Evolutionary conservation across 73 alveolate genomes (phyloP), one percentile per base, ranked within the genome.

Genomic region (Paraurostyla sp.): DNA sequence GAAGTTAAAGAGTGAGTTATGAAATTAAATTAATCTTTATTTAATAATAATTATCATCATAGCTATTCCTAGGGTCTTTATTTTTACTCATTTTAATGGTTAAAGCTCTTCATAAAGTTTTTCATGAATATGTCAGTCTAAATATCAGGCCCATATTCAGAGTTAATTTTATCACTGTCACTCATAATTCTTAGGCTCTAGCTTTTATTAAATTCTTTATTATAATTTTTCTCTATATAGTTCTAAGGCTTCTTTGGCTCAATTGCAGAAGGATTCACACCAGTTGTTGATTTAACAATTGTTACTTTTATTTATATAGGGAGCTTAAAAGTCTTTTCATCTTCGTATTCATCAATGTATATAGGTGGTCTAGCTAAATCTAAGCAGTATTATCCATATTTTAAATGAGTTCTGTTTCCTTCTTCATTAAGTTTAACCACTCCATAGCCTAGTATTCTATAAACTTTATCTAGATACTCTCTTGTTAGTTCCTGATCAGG

Each of bases 361-460:
- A 73, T 38, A 15, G 86, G 86, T 23, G 86, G 86, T 46, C 56
- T 43, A 16, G 86, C 86, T n/a, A 73, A 16, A 15, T 73, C 86
- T 48, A 73, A 73, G 4, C 9, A 51, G 27, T 73, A 73, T 16
- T 23, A 2, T 9, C 86, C 86, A 73, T 23, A 73, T 29, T 48
- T 42, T 9, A 73, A 2, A 22, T 50, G 25, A 0, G 86, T 50
- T 45, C 86, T 41, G 29, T 73, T 73, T 16, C 86, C 86, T 73
- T 73, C 71, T 1, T 73, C 68, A 43, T 73, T 73, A 7, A 73
- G 71, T 48, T 48, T 73, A 1, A 73, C 54, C 0, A 73, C 86
- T 15, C 50, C 86, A 42, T 48, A 73, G 1, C 86, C 86, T 13
- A 48, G 54, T 9, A 43, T 16, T 73, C 71, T 42, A 27, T 73